Base-by-base conservation (phyloP, 495 filamentous ascomycete species). In the Hypoxylon lienhwacheense region DNA sequence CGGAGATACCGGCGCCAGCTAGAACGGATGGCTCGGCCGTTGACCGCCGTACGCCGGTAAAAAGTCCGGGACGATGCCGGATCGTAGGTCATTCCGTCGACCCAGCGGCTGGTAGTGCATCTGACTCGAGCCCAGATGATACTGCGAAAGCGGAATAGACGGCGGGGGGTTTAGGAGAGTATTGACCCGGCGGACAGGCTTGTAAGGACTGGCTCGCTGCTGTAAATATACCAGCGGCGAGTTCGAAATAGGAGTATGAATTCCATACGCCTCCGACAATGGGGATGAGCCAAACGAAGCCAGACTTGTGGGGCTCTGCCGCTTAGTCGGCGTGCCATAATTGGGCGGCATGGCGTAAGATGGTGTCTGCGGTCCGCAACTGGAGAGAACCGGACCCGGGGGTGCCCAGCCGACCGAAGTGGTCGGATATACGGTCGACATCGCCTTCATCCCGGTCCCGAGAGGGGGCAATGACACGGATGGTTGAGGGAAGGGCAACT, bases 101-200 rank as follows among this genome's bases (percentile, higher is more conserved):
- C 89, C 88, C 6, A 98, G 71, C 3, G 92, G 89, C 61, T 95
- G 92, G 59, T 97, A 98, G 63, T 96, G 93, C 90, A 98, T 96
- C 72, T 96, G 89, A 33, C 59, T 89, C 75, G 66, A 87, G 74
- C 47, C 80, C 66, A 66, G 86, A 76, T 66, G 82, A 49, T 87
- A 85, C 55, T 89, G 85, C 37, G 91, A 82, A 36, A 95, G 79
- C 7, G 89, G 88, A 0, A 82, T 78, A 10, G 89, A 88, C 0
- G 90, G 88, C 40, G 93, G 89, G 8, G 92, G 93, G 21, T 93
- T 88, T 12, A 97, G 78, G 14, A 98, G 78, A 2, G 90, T 95
- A 54, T 90, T 89, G 42, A 97, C 89, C 44, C 85, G 80, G 44
- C 91, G 87, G 20, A 98, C 85, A 3, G 93, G 93, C 53, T 87